A percentile compares a stretch with the other conserved stretches of the same genome.
Evolutionary conservation across 495 filamentous ascomycete species (phyloP).

Genomic region (Penicillium cinerascens): DNA sequence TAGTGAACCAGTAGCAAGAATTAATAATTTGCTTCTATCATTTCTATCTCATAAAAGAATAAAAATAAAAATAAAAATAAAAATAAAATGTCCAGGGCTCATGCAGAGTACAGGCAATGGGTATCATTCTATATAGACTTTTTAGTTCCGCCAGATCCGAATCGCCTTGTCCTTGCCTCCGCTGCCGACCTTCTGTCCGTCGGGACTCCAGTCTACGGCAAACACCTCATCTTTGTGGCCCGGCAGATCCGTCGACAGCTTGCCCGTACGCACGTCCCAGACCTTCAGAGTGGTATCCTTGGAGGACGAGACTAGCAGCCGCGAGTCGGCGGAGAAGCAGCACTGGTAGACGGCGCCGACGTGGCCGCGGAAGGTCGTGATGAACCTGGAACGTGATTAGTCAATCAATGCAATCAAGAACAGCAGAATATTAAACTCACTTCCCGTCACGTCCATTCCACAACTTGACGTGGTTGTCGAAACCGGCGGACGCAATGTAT

Average conservation of each 20-base stretch:
- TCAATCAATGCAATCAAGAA: not conserved
- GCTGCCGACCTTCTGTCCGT: conserved; percentile 79
- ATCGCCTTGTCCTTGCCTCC: conserved; percentile 93
- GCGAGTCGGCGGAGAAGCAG: conserved; percentile 83
- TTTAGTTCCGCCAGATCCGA: conserved; percentile 74
- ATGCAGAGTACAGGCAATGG: conserved; percentile 7
- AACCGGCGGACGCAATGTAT: conserved; percentile 80
- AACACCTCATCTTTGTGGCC: conserved; percentile 95
- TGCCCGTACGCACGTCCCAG: conserved; percentile 84
- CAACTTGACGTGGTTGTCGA: conserved; percentile 89
- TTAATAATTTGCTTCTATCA: not conserved
- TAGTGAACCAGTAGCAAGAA: not conserved
- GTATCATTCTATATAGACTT: conserved; percentile 18
- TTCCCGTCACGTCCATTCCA: conserved; percentile 73
- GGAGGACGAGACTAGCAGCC: conserved; percentile 75
- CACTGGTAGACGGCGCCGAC: conserved; percentile 91
- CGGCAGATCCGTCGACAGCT: conserved; percentile 79
- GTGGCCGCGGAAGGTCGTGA: conserved; percentile 84
- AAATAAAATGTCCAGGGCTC: not conserved
- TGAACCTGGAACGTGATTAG: conserved; percentile 51
- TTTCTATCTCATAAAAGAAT: not conserved
- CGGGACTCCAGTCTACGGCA: conserved; percentile 87
- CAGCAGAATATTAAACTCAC: conserved; percentile 31
- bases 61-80: not conserved
- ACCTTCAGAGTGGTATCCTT: conserved; percentile 96